Evolutionary conservation across 1,139 yeast species (phyloP), one percentile per base, ranked within the genome.

Genomic region (Lodderomyces jiufengensis): DNA sequence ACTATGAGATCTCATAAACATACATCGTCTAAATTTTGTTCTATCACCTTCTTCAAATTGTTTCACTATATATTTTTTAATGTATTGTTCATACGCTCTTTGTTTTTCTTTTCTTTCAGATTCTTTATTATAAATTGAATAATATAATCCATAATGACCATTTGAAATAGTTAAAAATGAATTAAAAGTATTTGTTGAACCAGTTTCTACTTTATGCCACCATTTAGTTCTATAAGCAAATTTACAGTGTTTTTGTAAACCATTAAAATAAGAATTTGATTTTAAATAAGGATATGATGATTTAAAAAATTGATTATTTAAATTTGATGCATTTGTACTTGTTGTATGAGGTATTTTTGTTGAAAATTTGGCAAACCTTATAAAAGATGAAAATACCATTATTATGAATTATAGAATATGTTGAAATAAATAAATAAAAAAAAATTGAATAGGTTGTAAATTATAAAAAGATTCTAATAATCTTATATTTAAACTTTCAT

Each of bases 111-210:
- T 33, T 24, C 48, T 29, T 31, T 46, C 47, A 8, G 45, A 29
- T 39, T 70, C 75, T 32, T 61, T 64, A 44, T 61, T 65, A 48
- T 63, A 67, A 35, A 70, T 63, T 7, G 72, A 58, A 42, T 57
- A 70, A 47, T 70, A 70, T 29, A 70, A 51, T 0, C 75, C 76
- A 47, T 68, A 70, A 41, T 70, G 75, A 11, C 75, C 76, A 25
- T 52, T 46, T 33, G 61, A 64, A 11, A 70, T 61, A 10, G 57
- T 52, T 39, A 66, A 52, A 43, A 54, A 62, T 27, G 52, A 47
- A 7, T 44, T 42, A 41, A 14, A 54, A 46, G 15, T 50, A 41
- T 42, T 50, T 27, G 59, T 59, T 33, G 64, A 63, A 36, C 62
- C 64, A 2, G 69, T 68, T 10, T 59, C 66, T 12, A 54, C 60